Percentiles rank a stretch among this genome's conserved stretches.
Conservation (phyloP, 192 early-diverging fungal genomes). For the Podila minutissima region DNA sequence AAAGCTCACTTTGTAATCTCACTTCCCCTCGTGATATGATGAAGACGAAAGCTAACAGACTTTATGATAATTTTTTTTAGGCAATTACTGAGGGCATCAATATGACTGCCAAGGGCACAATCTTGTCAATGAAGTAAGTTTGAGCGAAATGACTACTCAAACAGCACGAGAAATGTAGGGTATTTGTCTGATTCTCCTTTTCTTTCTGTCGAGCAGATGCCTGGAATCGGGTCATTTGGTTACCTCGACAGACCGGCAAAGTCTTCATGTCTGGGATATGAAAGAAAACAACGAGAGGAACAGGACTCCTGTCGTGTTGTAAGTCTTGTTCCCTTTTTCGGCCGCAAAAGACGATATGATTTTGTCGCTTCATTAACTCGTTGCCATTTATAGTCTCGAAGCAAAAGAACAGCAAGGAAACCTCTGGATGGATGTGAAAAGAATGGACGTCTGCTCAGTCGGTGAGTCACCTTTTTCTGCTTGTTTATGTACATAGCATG, state of each 20-base stretch:
- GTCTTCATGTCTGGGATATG: slow-evolving; percentile 36
- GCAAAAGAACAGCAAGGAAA: background rate
- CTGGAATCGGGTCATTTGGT: slow-evolving; percentile 41
- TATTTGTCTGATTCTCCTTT: background rate
- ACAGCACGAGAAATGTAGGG: too few relatives aligned
- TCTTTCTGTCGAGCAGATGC: background rate
- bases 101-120: too few relatives aligned
- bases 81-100: too few relatives aligned
- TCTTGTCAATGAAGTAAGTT: too few relatives aligned
- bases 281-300: slow-evolving; percentile 6
- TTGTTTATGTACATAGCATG: background rate
- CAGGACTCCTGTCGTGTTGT: slow-evolving; percentile 14
- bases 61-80: too few relatives aligned
- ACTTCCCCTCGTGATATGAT: background rate
- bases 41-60: too few relatives aligned
- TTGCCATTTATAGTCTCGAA: background rate
- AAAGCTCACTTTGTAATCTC: background rate
- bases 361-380: background rate
- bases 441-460: slow-evolving; percentile 30
- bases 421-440: slow-evolving; percentile 21
- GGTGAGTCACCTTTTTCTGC: slow-evolving; percentile 1
- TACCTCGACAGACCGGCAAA: background rate
- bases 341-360: background rate
- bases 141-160: too few relatives aligned
- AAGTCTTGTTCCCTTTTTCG: background rate